Evolutionary conservation across 2,329 filamentous ascomycete species (phyloP).

Genomic region (Fusarium algeriense): DNA sequence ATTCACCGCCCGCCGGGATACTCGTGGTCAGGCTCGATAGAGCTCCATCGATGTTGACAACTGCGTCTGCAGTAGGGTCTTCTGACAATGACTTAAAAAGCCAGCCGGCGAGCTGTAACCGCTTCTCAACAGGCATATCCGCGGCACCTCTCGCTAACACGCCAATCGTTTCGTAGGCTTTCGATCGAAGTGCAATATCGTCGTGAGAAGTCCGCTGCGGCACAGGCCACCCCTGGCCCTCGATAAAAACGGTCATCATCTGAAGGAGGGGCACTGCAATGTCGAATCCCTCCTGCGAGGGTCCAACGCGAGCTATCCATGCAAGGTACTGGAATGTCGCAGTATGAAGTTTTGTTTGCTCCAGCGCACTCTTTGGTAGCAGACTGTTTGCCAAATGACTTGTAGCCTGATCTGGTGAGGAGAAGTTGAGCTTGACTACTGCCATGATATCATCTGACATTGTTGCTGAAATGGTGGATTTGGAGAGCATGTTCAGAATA

Average conservation of each 20-base stretch:
- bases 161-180: slow-evolving; percentile 92
- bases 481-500: slow-evolving; percentile 80
- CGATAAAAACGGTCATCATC: slow-evolving; percentile 78
- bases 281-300: slow-evolving; percentile 67
- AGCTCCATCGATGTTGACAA: slow-evolving; percentile 89
- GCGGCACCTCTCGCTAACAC: slow-evolving; percentile 77
- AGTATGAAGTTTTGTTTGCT: slow-evolving; percentile 82
- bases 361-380: slow-evolving; percentile 69
- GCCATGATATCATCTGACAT: slow-evolving; percentile 76
- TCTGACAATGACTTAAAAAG: slow-evolving; percentile 86
- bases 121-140: slow-evolving; percentile 65
- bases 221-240: slow-evolving; percentile 85
- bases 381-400: slow-evolving; percentile 35
- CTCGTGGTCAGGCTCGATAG: slow-evolving; percentile 77
- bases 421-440: slow-evolving; percentile 76
- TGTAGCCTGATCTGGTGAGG: slow-evolving; percentile 44
- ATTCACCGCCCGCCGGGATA: slow-evolving; percentile 54
- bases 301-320: slow-evolving; percentile 84
- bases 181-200: slow-evolving; percentile 76
- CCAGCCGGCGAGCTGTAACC: slow-evolving; percentile 73
- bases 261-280: slow-evolving; percentile 78
- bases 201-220: slow-evolving; percentile 70
- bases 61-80: slow-evolving; percentile 80
- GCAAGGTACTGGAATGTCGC: slow-evolving; percentile 89
- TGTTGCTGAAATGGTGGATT: slow-evolving; percentile 78